These are phyloP conservation scores for Pistacia integerrima DNA, from an alignment of 345 rosid genomes.

Conservation along the genomic window DNA sequence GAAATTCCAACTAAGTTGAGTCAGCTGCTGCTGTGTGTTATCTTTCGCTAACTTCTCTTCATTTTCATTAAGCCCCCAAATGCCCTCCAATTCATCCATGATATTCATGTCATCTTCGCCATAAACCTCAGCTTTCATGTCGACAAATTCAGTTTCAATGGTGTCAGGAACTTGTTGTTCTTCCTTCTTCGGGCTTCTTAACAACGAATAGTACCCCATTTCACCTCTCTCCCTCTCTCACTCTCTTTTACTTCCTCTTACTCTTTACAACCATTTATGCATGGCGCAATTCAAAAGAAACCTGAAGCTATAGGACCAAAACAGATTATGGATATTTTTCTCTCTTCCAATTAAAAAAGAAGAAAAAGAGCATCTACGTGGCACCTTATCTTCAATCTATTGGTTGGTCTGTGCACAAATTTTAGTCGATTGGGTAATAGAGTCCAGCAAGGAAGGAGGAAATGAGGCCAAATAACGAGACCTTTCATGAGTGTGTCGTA, in stretches of 20 bases:
- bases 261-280: background rate
- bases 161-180: conserved; percentile 37
- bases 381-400: conserved; percentile 39
- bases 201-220: conserved; percentile 36
- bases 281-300: background rate
- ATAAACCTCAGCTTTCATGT: background rate
- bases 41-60: conserved; percentile 22
- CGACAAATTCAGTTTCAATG: conserved; percentile 4
- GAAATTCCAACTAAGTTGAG: conserved; percentile 38
- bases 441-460: conserved; percentile 26
- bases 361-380: conserved; percentile 12
- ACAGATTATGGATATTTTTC: background rate
- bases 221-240: background rate
- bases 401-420: conserved; percentile 15
- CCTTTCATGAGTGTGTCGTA: conserved; percentile 3
- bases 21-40: background rate
- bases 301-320: background rate
- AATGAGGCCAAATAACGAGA: background rate
- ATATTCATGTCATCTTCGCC: conserved; percentile 19
- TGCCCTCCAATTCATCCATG: conserved; percentile 35
- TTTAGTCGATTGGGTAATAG: conserved; percentile 16
- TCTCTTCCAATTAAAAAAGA: background rate
- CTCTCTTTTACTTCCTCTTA: background rate
- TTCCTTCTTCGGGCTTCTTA: conserved; percentile 49
- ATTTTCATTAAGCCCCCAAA: conserved; percentile 29